phyloP scores from a whole-genome alignment of 768 basidiomycete species.

The Chalciporus sphaerocephalus region DNA sequence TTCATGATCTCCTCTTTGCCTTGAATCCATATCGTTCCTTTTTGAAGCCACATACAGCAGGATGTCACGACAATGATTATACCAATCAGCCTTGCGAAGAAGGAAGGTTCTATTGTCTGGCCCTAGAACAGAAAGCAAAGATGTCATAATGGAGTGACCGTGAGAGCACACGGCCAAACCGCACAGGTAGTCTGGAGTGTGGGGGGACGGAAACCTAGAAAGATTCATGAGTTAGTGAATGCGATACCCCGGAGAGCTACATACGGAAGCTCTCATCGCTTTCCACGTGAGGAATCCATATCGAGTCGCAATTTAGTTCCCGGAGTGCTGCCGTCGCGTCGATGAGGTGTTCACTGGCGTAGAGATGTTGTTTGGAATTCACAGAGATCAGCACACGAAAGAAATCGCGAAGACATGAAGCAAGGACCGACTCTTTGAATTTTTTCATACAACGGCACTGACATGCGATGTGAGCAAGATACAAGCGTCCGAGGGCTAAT shows the following conservation, averaged over 20 bases:
- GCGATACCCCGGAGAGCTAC: not conserved
- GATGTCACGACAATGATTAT: slow-evolving; percentile 3
- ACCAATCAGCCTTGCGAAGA: slow-evolving; percentile 21
- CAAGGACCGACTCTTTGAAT: slow-evolving; percentile 15
- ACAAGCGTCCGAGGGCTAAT: not conserved
- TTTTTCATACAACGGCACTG: slow-evolving; percentile 22
- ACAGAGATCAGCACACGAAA: not conserved
- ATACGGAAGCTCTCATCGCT: slow-evolving; percentile 20
- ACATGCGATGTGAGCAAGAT: not conserved
- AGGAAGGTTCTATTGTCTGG: slow-evolving; percentile 2
- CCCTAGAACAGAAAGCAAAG: slow-evolving; percentile 15
- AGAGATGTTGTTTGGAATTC: not conserved
- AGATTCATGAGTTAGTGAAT: not conserved
- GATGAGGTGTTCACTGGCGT: slow-evolving; percentile 13
- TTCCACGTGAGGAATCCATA: slow-evolving; percentile 25
- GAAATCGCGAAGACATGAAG: not conserved
- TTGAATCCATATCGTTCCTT: not conserved
- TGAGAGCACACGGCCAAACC: not conserved
- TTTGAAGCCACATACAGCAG: not conserved
- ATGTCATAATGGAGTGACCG: not conserved
- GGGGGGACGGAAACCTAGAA: not conserved
- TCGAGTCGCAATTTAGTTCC: not conserved
- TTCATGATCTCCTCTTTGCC: too few species aligned
- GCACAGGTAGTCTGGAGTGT: slow-evolving; percentile 4
- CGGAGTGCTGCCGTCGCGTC: not conserved